Conservation (phyloP, 805 yeast genomes). For the Isabelozyma gotoi region DNA sequence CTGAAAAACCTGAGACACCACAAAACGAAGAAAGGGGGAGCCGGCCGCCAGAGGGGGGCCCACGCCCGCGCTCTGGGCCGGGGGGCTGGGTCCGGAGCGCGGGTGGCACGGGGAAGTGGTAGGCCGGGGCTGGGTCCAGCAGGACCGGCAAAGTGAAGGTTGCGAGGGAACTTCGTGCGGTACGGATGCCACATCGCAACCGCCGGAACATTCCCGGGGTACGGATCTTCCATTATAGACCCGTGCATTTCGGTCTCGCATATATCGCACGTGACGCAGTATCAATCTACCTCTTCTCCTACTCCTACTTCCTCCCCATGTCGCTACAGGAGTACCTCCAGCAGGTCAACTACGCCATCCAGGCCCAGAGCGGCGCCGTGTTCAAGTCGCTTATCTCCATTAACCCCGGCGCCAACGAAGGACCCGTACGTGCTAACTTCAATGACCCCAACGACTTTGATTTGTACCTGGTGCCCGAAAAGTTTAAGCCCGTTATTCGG, state of each 20-base stretch:
- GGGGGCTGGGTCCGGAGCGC: too few relatives aligned
- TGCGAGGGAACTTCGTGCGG: too few relatives aligned
- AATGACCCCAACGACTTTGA: constrained; percentile 41
- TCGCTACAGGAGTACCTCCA: constrained; percentile 18
- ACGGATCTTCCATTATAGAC: too few relatives aligned
- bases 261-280: too few relatives aligned
- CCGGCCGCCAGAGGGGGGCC: neutral
- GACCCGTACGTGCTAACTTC: constrained; percentile 28
- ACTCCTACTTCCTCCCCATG: neutral
- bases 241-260: too few relatives aligned
- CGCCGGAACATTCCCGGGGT: too few relatives aligned
- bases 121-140: too few relatives aligned
- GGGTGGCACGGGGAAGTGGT: too few relatives aligned
- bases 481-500: constrained; percentile 32
- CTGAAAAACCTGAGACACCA: neutral
- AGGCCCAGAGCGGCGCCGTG: constrained; percentile 12
- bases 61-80: too few relatives aligned
- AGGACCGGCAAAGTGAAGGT: too few relatives aligned
- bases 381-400: constrained; percentile 29
- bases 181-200: too few relatives aligned
- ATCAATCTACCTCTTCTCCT: too few relatives aligned
- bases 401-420: constrained; percentile 32
- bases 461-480: constrained; percentile 34
- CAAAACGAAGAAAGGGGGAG: neutral
- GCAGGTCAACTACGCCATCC: constrained; percentile 17